These are phyloP conservation scores for Gryganskiella cystojenkinii DNA, from an alignment of 192 early-diverging fungal genomes.

Conservation along the genomic window DNA sequence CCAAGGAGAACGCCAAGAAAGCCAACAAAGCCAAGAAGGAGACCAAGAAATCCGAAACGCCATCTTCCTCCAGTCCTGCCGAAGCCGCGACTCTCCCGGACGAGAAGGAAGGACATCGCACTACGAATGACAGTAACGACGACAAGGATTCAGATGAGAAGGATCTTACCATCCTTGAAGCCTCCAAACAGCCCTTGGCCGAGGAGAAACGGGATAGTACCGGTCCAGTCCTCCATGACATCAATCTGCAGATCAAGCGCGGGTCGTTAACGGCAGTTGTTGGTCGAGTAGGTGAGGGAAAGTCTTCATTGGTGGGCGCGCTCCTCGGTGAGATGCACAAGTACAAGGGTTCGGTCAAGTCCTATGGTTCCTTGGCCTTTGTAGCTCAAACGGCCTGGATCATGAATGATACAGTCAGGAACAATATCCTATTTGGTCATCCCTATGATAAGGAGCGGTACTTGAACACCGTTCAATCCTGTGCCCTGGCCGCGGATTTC, in stretches of 20 bases:
- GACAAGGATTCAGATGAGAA: constrained; percentile 2
- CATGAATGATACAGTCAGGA: constrained; percentile 89
- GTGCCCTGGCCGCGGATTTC: constrained; percentile 86
- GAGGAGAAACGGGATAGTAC: constrained; percentile 14
- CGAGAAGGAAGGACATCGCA: no score
- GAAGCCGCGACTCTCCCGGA: no score
- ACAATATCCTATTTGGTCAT: constrained; percentile 93
- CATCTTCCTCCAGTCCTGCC: no score
- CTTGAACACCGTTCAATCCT: constrained; percentile 73
- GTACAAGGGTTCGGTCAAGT: constrained; percentile 29
- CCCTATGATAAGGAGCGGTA: constrained; percentile 71
- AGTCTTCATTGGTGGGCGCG: constrained; percentile 61
- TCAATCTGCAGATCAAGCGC: constrained; percentile 57
- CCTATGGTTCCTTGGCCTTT: constrained; percentile 42
- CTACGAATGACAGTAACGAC: no score
- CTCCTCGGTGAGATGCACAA: constrained; percentile 63
- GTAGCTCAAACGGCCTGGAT: constrained; percentile 85
- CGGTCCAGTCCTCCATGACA: constrained; percentile 48
- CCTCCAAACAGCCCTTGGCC: neutral
- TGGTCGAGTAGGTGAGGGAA: constrained; percentile 65
- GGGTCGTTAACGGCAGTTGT: constrained; percentile 58
- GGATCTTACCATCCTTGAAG: neutral
- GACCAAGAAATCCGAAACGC: neutral
- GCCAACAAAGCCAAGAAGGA: constrained; percentile 7
- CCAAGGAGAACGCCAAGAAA: constrained; percentile 5